Base-by-base conservation (phyloP, 164 flowering plant genomes). In the Vitis amurensis region DNA sequence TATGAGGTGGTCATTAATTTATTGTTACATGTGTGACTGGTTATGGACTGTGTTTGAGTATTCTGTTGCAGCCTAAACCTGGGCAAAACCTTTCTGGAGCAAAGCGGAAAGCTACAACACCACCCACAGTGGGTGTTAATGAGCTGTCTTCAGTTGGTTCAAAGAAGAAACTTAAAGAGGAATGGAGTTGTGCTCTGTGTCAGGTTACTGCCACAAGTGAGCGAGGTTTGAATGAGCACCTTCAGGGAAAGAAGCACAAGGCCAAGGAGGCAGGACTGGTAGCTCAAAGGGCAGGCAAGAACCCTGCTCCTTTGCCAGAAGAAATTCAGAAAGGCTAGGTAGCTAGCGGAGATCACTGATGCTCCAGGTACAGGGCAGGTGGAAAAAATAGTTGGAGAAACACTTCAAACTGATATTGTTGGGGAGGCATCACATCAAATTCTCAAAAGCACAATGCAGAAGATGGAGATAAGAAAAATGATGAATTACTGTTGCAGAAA, bases 121-220 rank as follows among this genome's bases (percentile, higher is more conserved):
- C 73, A 15, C 70, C 76, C 10, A 61, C 47, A 50, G 74, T 2
- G 23, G 66, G 59, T 64, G 23, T 65, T 19, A 16, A 55, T 66
- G 73, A 78, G 64, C 70, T 55, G 6, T 59, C 69, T 53, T 27
- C 63, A 17, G 53, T 19, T 55, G 67, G 56, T 23, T 11, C 50
- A 52, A 75, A 69, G 74, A 81, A 72, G 69, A 80, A 74, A 70
- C 70, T 56, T 1, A 81, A 69, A 66, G 82, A 79, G 47, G 89
- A 83, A 53, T 86, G 86, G 88, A 79, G 78, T 67, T 87, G 91
- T 65, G 82, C 86, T 55, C 63, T 87, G 2, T 87, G 91, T 72
- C 81, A 78, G 29, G 76, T 87, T 30, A 82, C 73, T 73, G 73
- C 84, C 16, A 70, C 82, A 16, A 66, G 78, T 63, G 77, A 83